Conservation (phyloP, 176 grass and related monocot species). For the Oryza australiensis region DNA sequence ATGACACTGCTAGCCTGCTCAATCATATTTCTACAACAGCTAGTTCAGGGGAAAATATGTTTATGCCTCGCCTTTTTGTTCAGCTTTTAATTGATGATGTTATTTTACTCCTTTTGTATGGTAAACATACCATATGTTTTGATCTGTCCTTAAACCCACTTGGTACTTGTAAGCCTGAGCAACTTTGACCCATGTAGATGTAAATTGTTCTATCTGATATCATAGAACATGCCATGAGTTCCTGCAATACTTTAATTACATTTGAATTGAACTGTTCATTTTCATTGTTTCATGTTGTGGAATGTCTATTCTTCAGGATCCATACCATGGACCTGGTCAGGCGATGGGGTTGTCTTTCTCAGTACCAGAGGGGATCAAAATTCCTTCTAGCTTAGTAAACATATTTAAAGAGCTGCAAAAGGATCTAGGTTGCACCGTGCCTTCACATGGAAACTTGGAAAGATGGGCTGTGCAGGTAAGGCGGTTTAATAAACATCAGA, state of each 20-base stretch:
- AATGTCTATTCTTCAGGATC: constrained; percentile 64
- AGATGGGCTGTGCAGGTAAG: constrained; percentile 98
- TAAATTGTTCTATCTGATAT: background rate
- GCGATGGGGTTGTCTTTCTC: constrained; percentile 97
- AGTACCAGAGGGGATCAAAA: constrained; percentile 82
- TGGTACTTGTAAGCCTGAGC: background rate
- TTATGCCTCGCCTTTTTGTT: background rate
- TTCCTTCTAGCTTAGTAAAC: constrained; percentile 77
- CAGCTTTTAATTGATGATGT: background rate
- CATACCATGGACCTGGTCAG: constrained; percentile 93
- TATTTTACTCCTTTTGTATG: background rate
- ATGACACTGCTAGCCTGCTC: background rate
- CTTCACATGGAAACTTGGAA: constrained; percentile 93
- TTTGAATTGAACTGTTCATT: background rate
- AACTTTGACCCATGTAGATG: background rate
- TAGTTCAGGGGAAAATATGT: background rate
- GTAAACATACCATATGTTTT: background rate
- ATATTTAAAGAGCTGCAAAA: constrained; percentile 91
- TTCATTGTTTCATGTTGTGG: background rate
- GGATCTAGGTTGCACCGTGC: constrained; percentile 76
- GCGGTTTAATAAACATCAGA: background rate
- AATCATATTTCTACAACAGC: background rate
- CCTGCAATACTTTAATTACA: background rate
- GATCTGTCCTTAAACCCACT: background rate
- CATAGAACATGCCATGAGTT: background rate